Evolutionary conservation across 495 filamentous ascomycete species (phyloP), one percentile per base, ranked within the genome.

Genomic region (Hypoxylon trugodes): DNA sequence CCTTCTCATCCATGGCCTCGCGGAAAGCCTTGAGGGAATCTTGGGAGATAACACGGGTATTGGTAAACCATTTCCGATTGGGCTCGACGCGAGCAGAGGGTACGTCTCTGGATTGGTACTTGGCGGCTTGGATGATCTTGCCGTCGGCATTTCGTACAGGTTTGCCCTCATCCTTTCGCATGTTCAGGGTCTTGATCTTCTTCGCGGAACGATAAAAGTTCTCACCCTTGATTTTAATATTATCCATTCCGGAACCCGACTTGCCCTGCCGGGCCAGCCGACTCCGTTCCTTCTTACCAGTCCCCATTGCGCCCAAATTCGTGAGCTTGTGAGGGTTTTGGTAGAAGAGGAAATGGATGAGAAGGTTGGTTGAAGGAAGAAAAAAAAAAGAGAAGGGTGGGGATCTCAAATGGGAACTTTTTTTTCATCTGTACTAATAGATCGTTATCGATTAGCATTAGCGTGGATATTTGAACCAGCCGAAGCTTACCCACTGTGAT

Each of bases 191-290:
- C 79, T 91, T 93, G 52, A 92, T 80, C 79, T 92, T 91, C 79
- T 97, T 98, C 53, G 92, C 92, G 77, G 60, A 87, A 79, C 91
- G 83, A 76, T 96, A 96, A 77, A 96, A 96, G 75, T 96, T 96
- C 83, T 97, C 96, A 74, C 96, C 95, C 76, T 98, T 98, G 59
- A 85, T 81, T 72, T 88, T 91, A 50, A 97, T 92, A 79, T 98
- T 96, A 57, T 74, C 82, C 90, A 94, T 93, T 68, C 92, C 93
- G 84, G 92, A 88, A 57, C 82, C 83, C 43, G 79, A 79, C 81
- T 93, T 92, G 47, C 92, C 92, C 82, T 96, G 85, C 65, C 91
- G 79, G 72, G 69, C 82, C 76, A 89, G 88, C 74, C 95, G 88
- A 72, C 79, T 80, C 62, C 84, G 87, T 76, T 98, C 95, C 79